Evolutionary conservation across 2,329 filamentous ascomycete genomes (phyloP).

Genomic region (Shiraia bambusicola): DNA sequence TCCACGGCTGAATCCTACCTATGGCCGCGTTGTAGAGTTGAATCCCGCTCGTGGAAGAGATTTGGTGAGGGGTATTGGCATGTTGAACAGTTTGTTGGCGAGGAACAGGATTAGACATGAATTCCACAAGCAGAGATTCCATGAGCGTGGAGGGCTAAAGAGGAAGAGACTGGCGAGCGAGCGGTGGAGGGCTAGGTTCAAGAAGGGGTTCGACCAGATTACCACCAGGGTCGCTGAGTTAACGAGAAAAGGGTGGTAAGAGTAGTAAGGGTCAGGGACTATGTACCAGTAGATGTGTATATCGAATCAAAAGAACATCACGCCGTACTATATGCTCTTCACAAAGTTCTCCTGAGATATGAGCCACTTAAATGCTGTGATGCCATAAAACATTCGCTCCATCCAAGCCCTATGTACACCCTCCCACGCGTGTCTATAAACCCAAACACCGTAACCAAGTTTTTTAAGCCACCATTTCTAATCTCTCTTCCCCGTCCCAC

Average conservation of each 20-base stretch:
- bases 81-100: constrained; percentile 45
- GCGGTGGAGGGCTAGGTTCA: constrained; percentile 71
- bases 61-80: constrained; percentile 51
- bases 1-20: constrained; percentile 42
- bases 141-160: constrained; percentile 75
- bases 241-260: constrained; percentile 76
- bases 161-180: constrained; percentile 71
- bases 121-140: constrained; percentile 62
- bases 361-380: too few species aligned
- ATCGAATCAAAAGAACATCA: neutral
- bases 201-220: constrained; percentile 65
- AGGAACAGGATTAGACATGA: constrained; percentile 63
- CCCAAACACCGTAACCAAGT: neutral
- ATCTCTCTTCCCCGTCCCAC: constrained; percentile 50
- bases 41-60: constrained; percentile 43
- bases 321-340: too few species aligned
- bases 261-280: neutral
- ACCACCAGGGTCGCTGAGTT: constrained; percentile 67
- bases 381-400: too few species aligned
- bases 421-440: neutral
- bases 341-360: too few species aligned
- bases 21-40: constrained; percentile 46
- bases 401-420: too few species aligned
- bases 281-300: constrained; percentile 4
- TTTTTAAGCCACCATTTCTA: constrained; percentile 4